Base-by-base conservation (phyloP, 768 basidiomycete genomes). In the Boletus edulis region DNA sequence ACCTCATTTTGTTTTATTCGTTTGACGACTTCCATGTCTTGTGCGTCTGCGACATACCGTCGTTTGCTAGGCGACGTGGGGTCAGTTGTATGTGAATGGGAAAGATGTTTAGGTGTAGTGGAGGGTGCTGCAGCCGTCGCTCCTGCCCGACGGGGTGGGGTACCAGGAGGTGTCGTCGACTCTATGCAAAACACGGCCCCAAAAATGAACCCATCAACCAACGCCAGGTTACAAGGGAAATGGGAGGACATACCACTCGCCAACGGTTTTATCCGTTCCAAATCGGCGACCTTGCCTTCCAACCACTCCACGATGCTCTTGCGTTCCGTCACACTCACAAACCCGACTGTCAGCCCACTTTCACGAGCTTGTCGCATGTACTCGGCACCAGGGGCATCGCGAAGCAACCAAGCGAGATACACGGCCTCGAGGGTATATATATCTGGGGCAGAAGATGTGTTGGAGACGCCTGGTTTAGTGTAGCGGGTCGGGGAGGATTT, bases 311-410 rank as follows among this genome's bases (percentile, higher is more conserved):
- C 83, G 0, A 96, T 85, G 43, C 78, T 78, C 74, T 90, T 92
- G 57, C 94, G 77, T 72, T 97, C 94, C 3, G 92, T 91, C 34
- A 93, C 84, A 61, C 89, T 86, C 38, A 98, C 91, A 67, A 93
- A 82, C 0, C 87, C 87, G 38, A 84, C 80, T 3, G 82, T 76
- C 31, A 94, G 73, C 1, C 91, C 89, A 41, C 79, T 79, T 64
- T 89, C 88, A 51, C 91, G 78, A 3, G 87, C 86, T 62, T 89
- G 86, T 66, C 86, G 88, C 83, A 96, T 85, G 73, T 98, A 98
- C 60, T 95, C 92, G 15, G 87, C 89, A 31, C 85, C 83, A 0
- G 83, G 77, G 0, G 83, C 82, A 67, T 91, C 89, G 44, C 82
- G 77, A 32, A 88, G 77, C 4, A 85, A 73, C 89, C 87, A 98